These are phyloP conservation scores for Malbranchea zuffiana DNA, from an alignment of 2,329 filamentous ascomycete species.

Conservation along the genomic window DNA sequence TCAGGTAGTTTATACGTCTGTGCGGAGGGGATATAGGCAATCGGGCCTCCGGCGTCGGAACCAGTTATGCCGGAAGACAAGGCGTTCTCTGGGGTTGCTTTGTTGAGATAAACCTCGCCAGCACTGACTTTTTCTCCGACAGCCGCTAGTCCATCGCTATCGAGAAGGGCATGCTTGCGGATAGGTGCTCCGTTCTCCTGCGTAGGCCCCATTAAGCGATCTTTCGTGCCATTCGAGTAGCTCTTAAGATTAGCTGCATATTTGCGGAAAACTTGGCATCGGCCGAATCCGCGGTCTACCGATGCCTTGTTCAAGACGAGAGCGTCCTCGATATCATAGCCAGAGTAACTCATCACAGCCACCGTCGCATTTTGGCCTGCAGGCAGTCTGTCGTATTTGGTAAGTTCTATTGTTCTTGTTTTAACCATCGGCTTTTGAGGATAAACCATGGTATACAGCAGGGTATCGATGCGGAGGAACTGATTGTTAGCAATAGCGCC, in stretches of 20 bases:
- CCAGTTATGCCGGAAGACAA: slow-evolving; percentile 53
- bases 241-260: slow-evolving; percentile 76
- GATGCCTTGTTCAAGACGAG: slow-evolving; percentile 94
- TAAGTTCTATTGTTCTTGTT: slow-evolving; percentile 88
- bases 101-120: slow-evolving; percentile 83
- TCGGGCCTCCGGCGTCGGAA: slow-evolving; percentile 46
- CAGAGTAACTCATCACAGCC: slow-evolving; percentile 98
- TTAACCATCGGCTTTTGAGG: slow-evolving; percentile 97
- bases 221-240: slow-evolving; percentile 68
- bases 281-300: slow-evolving; percentile 85
- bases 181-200: slow-evolving; percentile 51
- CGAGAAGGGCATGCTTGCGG: slow-evolving; percentile 61
- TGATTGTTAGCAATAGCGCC: slow-evolving; percentile 97
- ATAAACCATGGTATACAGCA: slow-evolving; percentile 94
- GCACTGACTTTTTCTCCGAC: slow-evolving; percentile 69
- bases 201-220: slow-evolving; percentile 51
- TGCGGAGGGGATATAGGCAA: slow-evolving; percentile 30
- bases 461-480: slow-evolving; percentile 89
- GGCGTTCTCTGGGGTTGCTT: slow-evolving; percentile 71
- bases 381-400: slow-evolving; percentile 93
- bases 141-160: slow-evolving; percentile 76
- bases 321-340: slow-evolving; percentile 98
- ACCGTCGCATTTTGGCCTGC: slow-evolving; percentile 95
- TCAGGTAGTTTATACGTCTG: slow-evolving; percentile 72
- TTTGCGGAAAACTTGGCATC: slow-evolving; percentile 97